Base-by-base conservation (phyloP, 805 yeast species). In the Saccharomyces kudriavzevii region DNA sequence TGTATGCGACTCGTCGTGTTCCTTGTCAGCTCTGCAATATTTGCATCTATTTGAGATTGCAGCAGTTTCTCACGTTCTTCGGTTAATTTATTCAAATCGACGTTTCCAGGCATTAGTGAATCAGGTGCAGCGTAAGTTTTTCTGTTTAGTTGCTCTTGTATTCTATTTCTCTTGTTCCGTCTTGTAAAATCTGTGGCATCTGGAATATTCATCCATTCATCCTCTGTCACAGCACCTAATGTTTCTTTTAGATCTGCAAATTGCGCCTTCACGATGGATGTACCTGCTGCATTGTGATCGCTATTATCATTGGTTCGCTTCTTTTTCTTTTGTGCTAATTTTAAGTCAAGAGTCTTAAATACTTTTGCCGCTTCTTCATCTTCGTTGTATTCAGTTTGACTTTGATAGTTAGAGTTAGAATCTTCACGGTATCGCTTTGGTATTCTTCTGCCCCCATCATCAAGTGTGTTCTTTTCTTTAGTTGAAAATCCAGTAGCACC, bases 401-500 rank as follows among this genome's bases (percentile, higher is more conserved):
- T 53, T 27, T 45, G 64, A 5, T 60, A 64, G 29, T 62, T 63
- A 63, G 20, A 4, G 11, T 24, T 48, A 2, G n/a, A 17, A 26
- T 22, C 25, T 20, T 62, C 64, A 14, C 54, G 61, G 25, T 60
- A 48, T 56, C 72, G 51, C 55, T 61, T 53, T 53, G 73, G 65
- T 52, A 52, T 48, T 45, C 54, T 69, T 54, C 43, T 35, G 20
- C 24, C 22, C 17, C 10, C 17, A 10, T 35, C 24, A 17, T 35
- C 43, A 17, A 48, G 49, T 3, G 40, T 54, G 13, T 49, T 40
- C 60, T 66, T 56, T 57, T 86, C 95, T 54, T 89, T 79, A 0
- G 96, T 89, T 0, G 91, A 83, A 69, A 94, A 91, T 4, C 97
- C 98, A 1, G 88, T 80, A 1, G 97, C 98, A 27, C 99, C 99